Percentiles rank a stretch among this genome's conserved stretches.
Evolutionary conservation across 2,329 filamentous ascomycete genomes (phyloP).

Genomic region (Ophiognomonia clavigignenti-juglandacearum): DNA sequence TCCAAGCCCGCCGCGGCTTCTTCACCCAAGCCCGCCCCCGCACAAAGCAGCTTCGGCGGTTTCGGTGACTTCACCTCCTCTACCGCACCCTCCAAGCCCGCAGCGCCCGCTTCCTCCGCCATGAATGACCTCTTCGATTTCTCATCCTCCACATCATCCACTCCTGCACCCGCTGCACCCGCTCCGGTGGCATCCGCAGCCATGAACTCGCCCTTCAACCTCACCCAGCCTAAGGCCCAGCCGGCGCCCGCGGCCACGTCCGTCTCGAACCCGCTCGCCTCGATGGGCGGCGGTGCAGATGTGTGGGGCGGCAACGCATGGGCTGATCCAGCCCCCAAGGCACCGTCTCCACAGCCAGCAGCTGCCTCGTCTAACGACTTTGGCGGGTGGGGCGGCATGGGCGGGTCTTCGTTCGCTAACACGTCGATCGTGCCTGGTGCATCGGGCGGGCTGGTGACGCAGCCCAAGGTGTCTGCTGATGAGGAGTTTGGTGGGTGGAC

Average conservation of each 20-base stretch:
- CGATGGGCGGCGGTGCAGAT: conserved; percentile 51
- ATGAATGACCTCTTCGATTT: conserved; percentile 83
- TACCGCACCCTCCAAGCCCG: conserved; percentile 29
- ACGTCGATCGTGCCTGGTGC: conserved; percentile 58
- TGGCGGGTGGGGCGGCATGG: conserved; percentile 43
- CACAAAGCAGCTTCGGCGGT: conserved; percentile 59
- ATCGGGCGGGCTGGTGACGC: conserved; percentile 59
- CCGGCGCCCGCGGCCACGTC: conserved; percentile 34
- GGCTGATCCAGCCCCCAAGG: conserved; percentile 58
- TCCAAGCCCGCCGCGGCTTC: conserved; percentile 54
- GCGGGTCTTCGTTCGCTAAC: conserved; percentile 41
- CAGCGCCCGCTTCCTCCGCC: conserved; percentile 46
- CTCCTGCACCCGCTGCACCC: conserved; percentile 37
- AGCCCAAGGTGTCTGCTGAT: conserved; percentile 73
- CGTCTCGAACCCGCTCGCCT: conserved; percentile 26
- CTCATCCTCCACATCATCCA: conserved; percentile 39
- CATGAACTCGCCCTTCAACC: conserved; percentile 73
- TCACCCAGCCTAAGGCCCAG: conserved; percentile 53
- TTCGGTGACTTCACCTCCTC: conserved; percentile 58
- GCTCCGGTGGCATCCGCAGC: conserved; percentile 35
- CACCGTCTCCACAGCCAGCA: conserved; percentile 33
- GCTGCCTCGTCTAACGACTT: conserved; percentile 47
- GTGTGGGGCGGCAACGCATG: conserved; percentile 88
- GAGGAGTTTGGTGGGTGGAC: conserved; percentile 97
- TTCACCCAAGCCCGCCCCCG: conserved; percentile 20